Base-by-base conservation (phyloP, 2,329 filamentous ascomycete species). In the Davidsoniella eucalypti region DNA sequence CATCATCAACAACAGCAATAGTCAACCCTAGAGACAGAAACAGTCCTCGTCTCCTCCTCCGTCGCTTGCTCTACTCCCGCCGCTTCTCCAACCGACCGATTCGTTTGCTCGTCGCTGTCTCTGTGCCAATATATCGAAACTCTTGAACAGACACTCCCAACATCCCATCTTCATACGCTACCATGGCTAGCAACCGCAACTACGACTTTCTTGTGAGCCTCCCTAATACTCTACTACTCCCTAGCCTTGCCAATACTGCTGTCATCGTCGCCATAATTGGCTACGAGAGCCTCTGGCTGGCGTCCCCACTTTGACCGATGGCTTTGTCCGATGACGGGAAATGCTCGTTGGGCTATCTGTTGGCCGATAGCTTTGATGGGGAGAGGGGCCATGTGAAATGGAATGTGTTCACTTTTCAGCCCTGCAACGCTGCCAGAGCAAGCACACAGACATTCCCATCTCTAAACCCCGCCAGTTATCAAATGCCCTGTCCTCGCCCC, bases 141-240 rank as follows among this genome's bases (percentile, higher is more conserved):
- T 10, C 26, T 29, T 33, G 26, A 33, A 33, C 26, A 5, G 26
- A 12, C 26, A 33, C 38, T 8, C 38, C 9, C 6, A 40, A 33
- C 6, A 23, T 25, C 47, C 1, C 16, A 39, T 44, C 21, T 36
- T 21, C 14, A 44, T 33, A 36, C 12, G 33, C 40, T 42, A 44
- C 63, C 60, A 98, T 98, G 92, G 88, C 92, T 62, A 87, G 85
- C 67, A 93, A 90, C 74, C 81, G 92, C 69, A 98, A 98, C 74
- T 98, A 98, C 70, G 92, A 98, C 69, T 96, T 96, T 69, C 76
- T 98, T 69, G 90, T 96, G 81, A 43, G 54, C 56, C 44, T 12
- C 8, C 9, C 14, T 21, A 21, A 7, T 10, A 18, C 4, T 21
- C 40, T 7, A 42, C 6, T 25, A 7, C 23, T 14, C 12, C 23